Base-by-base conservation (phyloP, 2,329 filamentous ascomycete species). In the Penicillium sp. region DNA sequence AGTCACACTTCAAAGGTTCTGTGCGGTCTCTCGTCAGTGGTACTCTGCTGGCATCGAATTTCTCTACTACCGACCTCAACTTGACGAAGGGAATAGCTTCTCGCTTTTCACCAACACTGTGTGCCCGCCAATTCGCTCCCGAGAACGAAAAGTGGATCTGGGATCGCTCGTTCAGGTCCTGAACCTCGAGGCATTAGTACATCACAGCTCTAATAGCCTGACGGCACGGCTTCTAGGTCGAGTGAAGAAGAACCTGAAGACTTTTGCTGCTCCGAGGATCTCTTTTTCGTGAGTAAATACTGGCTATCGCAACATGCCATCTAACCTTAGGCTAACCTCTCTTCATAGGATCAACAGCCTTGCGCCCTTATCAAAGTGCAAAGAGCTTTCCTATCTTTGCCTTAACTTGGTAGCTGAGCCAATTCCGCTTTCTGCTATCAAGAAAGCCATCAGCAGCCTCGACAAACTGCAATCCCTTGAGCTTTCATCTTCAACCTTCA, bases 231-330 rank as follows among this genome's bases (percentile, higher is more conserved):
- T 87, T 8, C 73, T 87, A 3, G 78, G 81, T 25, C 75, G 82
- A 49, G 79, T 82, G 1, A 86, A 83, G 60, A 69, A 72, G 6
- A 79, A 74, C 2, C 67, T 88, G 19, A 75, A 81, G 60, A 69
- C 73, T n/a, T 86, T 87, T 66, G 69, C 81, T 47, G 83, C 85
- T 1, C 85, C 85, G 1, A 82, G 82, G 58, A 78, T 81, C 5
- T 81, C 80, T 4, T 87, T 87, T 64, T 81, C 80, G 77, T 80
- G 64, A 68, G 78, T 71, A 9, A n/a, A 33, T 25, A 36, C 2
- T 15, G 31, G 25, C 1, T 9, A 38, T 29, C 21, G 15, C 13
- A 49, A 1, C 3, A 29, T 17, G 10, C 2, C 23, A 27, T 23
- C 29, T 3, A 41, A 21, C n/a, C 19, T 8, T 19, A 48, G 38